A percentile compares a stretch with the other conserved stretches of the same genome.
Conservation (phyloP, 1,284 basidiomycete genomes). For the Cystodermella granulosa region DNA sequence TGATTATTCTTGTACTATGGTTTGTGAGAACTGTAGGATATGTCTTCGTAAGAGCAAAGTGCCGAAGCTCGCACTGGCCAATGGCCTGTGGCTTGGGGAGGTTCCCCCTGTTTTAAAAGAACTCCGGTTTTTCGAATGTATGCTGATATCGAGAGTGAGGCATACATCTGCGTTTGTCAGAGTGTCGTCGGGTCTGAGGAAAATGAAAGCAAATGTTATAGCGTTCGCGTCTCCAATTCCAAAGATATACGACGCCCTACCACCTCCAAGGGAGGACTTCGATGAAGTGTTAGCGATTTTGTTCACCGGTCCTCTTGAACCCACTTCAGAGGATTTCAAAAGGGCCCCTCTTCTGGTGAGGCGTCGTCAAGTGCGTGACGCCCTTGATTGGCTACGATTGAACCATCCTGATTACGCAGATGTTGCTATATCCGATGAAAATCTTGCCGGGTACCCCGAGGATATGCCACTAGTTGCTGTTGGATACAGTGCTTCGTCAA, state of each 20-base stretch:
- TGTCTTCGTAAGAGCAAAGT: conserved; percentile 16
- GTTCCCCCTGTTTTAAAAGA: conserved; percentile 27
- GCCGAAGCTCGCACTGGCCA: conserved; percentile 30
- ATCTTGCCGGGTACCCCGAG: conserved; percentile 32
- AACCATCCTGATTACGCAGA: conserved; percentile 40
- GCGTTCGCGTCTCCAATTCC: conserved; percentile 31
- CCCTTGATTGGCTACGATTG: conserved; percentile 37
- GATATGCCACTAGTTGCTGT: conserved; percentile 28
- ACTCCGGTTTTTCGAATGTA: conserved; percentile 31
- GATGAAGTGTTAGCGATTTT: too few species aligned
- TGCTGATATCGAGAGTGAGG: conserved; percentile 29
- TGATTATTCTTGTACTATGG: conserved; percentile 7
- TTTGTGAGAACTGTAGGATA: conserved; percentile 11
- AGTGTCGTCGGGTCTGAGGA: conserved; percentile 26
- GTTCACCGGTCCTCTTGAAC: conserved; percentile 29
- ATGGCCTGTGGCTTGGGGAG: conserved; percentile 40
- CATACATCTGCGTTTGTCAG: conserved; percentile 30
- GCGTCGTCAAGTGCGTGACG: too few species aligned
- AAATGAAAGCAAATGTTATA: conserved; percentile 38
- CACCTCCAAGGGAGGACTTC: too few species aligned
- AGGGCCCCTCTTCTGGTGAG: too few species aligned
- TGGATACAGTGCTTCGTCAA: conserved; percentile 17
- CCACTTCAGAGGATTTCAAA: conserved; percentile 33
- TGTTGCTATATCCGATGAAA: conserved; percentile 33
- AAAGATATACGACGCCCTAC: conserved; percentile 31